Evolutionary conservation across 768 basidiomycete species (phyloP).

Genomic region (Cyathus striatus): DNA sequence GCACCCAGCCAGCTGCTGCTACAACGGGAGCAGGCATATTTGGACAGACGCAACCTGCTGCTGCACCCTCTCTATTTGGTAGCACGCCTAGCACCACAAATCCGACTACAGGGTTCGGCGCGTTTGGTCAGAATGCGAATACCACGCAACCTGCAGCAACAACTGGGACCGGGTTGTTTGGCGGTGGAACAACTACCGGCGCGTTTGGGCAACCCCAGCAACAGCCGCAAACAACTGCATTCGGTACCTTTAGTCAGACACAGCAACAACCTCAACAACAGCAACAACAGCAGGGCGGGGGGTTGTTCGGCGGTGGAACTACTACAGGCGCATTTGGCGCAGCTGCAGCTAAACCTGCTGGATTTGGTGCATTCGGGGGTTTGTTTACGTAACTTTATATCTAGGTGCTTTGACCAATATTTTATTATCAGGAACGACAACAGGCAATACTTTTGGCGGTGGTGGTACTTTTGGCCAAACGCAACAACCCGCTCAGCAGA

Average conservation of each 20-base stretch:
- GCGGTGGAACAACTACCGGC: slow-evolving; percentile 29
- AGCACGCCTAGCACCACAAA: slow-evolving; percentile 17
- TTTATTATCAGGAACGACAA: slow-evolving; percentile 1
- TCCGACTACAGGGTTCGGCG: slow-evolving; percentile 34
- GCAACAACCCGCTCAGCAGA: slow-evolving; percentile 22
- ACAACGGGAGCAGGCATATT: slow-evolving; percentile 42
- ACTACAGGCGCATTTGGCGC: slow-evolving; percentile 31
- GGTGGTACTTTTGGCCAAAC: slow-evolving; percentile 20
- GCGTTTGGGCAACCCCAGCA: slow-evolving; percentile 46
- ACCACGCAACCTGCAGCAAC: slow-evolving; percentile 16
- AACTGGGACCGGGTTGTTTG: slow-evolving; percentile 25
- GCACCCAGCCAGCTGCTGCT: slow-evolving; percentile 29
- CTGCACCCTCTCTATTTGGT: slow-evolving; percentile 32
- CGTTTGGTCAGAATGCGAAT: slow-evolving; percentile 30
- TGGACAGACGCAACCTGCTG: slow-evolving; percentile 33
- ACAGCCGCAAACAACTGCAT: slow-evolving; percentile 23
- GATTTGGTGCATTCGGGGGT: slow-evolving; percentile 16
- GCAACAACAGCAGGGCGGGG: slow-evolving; percentile 25
- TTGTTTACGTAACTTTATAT: slow-evolving; percentile 1
- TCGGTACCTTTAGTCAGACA: slow-evolving; percentile 23
- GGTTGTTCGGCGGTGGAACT: slow-evolving; percentile 19
- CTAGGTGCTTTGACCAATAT: slow-evolving; percentile 11
- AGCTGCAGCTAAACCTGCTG: slow-evolving; percentile 22
- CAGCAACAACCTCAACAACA: slow-evolving; percentile 19
- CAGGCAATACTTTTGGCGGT: slow-evolving; percentile 17